A percentile compares a stretch with the other conserved stretches of the same genome.
Evolutionary conservation across 495 filamentous ascomycete species (phyloP).

Genomic region (Lasiosphaeris hirsuta): DNA sequence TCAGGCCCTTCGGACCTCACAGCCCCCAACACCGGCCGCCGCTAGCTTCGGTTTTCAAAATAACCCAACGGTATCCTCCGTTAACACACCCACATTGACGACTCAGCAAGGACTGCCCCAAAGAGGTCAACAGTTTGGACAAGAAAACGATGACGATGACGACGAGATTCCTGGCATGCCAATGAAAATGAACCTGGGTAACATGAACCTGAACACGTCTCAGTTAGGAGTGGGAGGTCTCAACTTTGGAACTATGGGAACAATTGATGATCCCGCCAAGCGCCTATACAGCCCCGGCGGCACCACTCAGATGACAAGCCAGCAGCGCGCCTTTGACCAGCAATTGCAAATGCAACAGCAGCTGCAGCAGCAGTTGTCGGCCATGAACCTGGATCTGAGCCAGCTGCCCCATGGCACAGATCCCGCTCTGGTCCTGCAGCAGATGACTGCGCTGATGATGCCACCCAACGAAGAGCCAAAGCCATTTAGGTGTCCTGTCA

Average conservation of each 20-base stretch:
- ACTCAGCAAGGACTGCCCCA: slow-evolving; percentile 49
- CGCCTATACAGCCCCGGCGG: slow-evolving; percentile 83
- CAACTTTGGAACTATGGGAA: slow-evolving; percentile 38
- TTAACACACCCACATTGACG: slow-evolving; percentile 87
- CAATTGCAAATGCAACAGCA: slow-evolving; percentile 38
- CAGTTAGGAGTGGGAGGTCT: slow-evolving; percentile 37
- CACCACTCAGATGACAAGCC: slow-evolving; percentile 54
- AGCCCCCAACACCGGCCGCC: slow-evolving; percentile 80
- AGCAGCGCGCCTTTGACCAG: slow-evolving; percentile 41
- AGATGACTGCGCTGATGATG: slow-evolving; percentile 60
- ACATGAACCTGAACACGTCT: slow-evolving; percentile 47
- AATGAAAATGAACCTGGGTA: slow-evolving; percentile 55
- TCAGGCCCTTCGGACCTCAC: slow-evolving; percentile 78
- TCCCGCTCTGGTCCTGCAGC: slow-evolving; percentile 70
- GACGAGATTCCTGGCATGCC: slow-evolving; percentile 60
- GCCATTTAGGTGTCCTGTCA: slow-evolving; percentile 95
- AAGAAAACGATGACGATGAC: slow-evolving; percentile 43
- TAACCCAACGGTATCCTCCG: slow-evolving; percentile 96
- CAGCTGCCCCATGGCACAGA: slow-evolving; percentile 72
- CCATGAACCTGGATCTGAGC: slow-evolving; percentile 62
- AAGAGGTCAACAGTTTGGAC: slow-evolving; percentile 51
- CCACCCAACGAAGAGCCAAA: slow-evolving; percentile 72
- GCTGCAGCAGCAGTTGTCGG: slow-evolving; percentile 58
- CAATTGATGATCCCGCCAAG: slow-evolving; percentile 95
- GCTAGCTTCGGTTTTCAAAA: slow-evolving; percentile 74